Evolutionary conservation across 73 alveolate genomes (phyloP).

Genomic region (Uronychia binucleata): DNA sequence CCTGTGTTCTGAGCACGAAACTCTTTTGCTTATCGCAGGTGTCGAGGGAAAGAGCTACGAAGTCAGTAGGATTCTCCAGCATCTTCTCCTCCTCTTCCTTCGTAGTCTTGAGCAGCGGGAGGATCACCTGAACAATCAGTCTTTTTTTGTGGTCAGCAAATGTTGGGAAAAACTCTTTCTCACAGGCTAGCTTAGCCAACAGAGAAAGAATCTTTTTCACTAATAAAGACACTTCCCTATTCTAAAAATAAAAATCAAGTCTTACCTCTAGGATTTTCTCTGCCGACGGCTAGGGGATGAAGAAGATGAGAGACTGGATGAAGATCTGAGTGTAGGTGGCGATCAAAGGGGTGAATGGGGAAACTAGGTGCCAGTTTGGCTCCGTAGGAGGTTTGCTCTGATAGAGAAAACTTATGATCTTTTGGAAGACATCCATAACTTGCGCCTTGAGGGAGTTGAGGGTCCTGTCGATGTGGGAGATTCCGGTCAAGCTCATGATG

Average conservation of each 20-base stretch:
- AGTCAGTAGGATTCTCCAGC: slow-evolving; percentile 71
- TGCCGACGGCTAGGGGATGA: slow-evolving; percentile 1
- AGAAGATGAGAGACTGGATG: slow-evolving; percentile 2
- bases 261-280: not conserved
- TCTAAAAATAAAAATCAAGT: slow-evolving; percentile 7
- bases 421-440: slow-evolving; percentile 16
- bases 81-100: slow-evolving; percentile 50
- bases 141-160: slow-evolving; percentile 28
- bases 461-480: slow-evolving; percentile 15
- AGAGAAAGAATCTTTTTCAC: slow-evolving; percentile 39
- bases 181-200: slow-evolving; percentile 25
- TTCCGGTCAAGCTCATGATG: slow-evolving; percentile 41
- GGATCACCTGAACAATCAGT: slow-evolving; percentile 63
- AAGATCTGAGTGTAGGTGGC: slow-evolving; percentile 11
- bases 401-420: slow-evolving; percentile 6
- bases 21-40: slow-evolving; percentile 73
- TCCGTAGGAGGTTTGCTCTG: slow-evolving; percentile 6
- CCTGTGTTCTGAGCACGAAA: slow-evolving; percentile 58
- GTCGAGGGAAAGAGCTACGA: slow-evolving; percentile 76
- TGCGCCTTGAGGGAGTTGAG: slow-evolving; percentile 31
- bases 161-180: slow-evolving; percentile 52
- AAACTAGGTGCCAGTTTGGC: slow-evolving; percentile 3
- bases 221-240: slow-evolving; percentile 28
- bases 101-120: slow-evolving; percentile 66
- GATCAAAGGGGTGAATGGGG: slow-evolving; percentile 5